phyloP scores from a whole-genome alignment of 1,139 yeast genomes.

The Zygosaccharomyces sapae region DNA sequence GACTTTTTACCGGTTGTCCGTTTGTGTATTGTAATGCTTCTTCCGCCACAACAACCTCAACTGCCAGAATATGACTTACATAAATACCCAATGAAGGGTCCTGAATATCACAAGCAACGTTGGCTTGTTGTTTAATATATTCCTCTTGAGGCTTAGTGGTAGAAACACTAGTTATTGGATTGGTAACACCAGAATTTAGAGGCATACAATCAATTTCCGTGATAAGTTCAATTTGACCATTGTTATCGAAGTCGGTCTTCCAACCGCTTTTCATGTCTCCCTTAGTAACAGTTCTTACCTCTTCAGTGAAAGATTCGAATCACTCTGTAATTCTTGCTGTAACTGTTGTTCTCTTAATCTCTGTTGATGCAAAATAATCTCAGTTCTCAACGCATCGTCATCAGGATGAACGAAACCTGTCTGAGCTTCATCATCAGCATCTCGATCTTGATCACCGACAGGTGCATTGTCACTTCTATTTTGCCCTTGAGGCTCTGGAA shows the following conservation, averaged over 20 bases:
- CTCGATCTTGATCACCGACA: conserved; percentile 16
- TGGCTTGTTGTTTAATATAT: conserved; percentile 40
- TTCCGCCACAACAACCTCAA: conserved; percentile 92
- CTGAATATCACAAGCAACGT: conserved; percentile 72
- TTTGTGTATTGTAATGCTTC: conserved; percentile 52
- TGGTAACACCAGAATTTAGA: conserved; percentile 53
- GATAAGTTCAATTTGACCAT: conserved; percentile 72
- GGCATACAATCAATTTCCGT: conserved; percentile 60
- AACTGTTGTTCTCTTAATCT: conserved; percentile 34
- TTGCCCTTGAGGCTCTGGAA: conserved; percentile 6
- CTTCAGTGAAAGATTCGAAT: conserved; percentile 57
- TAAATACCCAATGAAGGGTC: conserved; percentile 77
- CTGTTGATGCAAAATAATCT: conserved; percentile 33
- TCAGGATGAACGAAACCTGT: conserved; percentile 38
- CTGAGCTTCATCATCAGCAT: conserved; percentile 21
- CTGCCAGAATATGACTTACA: conserved; percentile 68
- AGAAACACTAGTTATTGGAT: conserved; percentile 37
- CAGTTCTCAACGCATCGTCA: conserved; percentile 41
- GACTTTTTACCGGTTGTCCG: conserved; percentile 31
- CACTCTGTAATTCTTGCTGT: conserved; percentile 34
- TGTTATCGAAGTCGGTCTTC: conserved; percentile 82
- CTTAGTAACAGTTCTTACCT: conserved; percentile 62
- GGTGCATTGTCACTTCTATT: conserved; percentile 7
- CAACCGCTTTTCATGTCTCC: conserved; percentile 88
- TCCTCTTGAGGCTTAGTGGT: conserved; percentile 30